Conservation (phyloP, 768 basidiomycete species). For the Arthromyces matolae region DNA sequence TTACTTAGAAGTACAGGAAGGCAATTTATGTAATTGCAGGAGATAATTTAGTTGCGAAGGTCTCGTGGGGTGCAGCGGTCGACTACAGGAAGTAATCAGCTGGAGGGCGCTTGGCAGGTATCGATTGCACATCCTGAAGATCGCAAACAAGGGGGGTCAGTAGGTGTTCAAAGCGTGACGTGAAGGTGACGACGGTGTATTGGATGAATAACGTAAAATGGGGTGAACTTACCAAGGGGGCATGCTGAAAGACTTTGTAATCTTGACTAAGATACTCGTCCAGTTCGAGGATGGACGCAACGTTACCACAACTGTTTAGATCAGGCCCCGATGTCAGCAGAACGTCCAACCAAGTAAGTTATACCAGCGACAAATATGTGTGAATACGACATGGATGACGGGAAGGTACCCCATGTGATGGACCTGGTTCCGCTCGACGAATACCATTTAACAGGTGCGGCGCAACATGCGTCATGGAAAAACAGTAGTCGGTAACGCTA, state of each 20-base stretch:
- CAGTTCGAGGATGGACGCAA: conserved; percentile 90
- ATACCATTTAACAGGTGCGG: conserved; percentile 1
- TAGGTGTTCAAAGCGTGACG: neutral
- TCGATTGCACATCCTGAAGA: conserved; percentile 70
- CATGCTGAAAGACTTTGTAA: conserved; percentile 94
- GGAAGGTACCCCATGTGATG: neutral
- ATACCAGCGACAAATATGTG: neutral
- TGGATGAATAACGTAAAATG: conserved; percentile 2
- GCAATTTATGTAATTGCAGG: too few species aligned
- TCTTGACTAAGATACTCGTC: conserved; percentile 92
- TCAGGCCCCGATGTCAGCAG: conserved; percentile 6
- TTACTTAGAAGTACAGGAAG: neutral
- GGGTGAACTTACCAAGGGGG: conserved; percentile 63
- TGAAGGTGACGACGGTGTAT: conserved; percentile 3
- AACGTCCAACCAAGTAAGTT: neutral
- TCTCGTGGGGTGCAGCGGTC: neutral
- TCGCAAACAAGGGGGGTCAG: neutral
- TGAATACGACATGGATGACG: neutral
- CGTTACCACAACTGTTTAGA: conserved; percentile 79
- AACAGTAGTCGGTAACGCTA: neutral
- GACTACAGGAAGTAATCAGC: conserved; percentile 80
- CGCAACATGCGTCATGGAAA: neutral
- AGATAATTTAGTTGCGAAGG: neutral
- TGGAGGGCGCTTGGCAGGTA: conserved; percentile 80
- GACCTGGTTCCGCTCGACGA: neutral